These are phyloP conservation scores for Rhizopus delemar DNA, from an alignment of 371 early-diverging fungal species.

Conservation along the genomic window DNA sequence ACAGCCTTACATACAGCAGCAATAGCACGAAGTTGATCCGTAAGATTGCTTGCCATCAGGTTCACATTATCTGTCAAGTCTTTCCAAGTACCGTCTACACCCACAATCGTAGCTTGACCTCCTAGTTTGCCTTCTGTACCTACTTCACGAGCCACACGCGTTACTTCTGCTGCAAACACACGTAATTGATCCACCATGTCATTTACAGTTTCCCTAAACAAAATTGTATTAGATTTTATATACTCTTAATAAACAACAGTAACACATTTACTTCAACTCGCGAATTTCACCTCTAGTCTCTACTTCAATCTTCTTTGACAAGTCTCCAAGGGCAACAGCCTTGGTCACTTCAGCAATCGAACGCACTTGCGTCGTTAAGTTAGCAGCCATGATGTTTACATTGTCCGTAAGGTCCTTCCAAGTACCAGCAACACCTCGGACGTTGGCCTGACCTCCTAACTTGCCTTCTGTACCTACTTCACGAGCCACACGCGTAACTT, in stretches of 20 bases:
- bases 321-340: conserved; percentile 24
- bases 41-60: conserved; percentile 22
- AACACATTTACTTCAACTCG: conserved; percentile 8
- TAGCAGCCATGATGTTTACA: conserved; percentile 39
- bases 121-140: conserved; percentile 20
- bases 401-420: conserved; percentile 27
- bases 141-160: conserved; percentile 10
- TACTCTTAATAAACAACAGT: neutral
- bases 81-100: conserved; percentile 61
- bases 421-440: too few relatives aligned
- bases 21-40: conserved; percentile 21
- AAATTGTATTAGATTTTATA: neutral
- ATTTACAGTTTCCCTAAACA: conserved; percentile 8
- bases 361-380: conserved; percentile 57
- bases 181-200: conserved; percentile 18
- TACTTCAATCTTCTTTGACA: conserved; percentile 20
- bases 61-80: conserved; percentile 36
- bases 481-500: too few relatives aligned
- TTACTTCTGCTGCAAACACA: conserved; percentile 18
- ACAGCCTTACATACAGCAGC: conserved; percentile 24
- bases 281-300: conserved; percentile 24
- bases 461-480: too few relatives aligned
- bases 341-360: conserved; percentile 27
- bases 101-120: conserved; percentile 32
- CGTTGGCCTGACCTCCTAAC: too few relatives aligned